A percentile compares a stretch with the other conserved stretches of the same genome.
Conservation (phyloP, 257 asterid species). For the Capsicum pubescens region DNA sequence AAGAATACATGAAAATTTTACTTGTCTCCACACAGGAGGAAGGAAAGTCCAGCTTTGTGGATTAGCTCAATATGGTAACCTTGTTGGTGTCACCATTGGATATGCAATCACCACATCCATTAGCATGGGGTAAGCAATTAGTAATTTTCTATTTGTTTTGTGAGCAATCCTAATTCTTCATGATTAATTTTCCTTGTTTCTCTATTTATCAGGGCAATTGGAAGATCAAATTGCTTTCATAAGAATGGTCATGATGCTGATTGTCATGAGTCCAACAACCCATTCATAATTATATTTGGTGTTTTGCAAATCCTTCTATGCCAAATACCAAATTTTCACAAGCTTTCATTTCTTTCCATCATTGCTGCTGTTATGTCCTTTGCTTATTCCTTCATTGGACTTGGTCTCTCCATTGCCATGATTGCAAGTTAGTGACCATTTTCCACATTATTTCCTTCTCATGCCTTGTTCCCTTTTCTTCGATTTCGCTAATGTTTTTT, state of each 20-base stretch:
- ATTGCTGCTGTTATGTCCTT: slow-evolving; percentile 83
- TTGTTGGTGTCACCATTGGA: slow-evolving; percentile 61
- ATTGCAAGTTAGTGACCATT: slow-evolving; percentile 44
- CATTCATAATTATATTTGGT: slow-evolving; percentile 53
- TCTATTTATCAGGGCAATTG: slow-evolving; percentile 53
- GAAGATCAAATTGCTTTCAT: slow-evolving; percentile 68
- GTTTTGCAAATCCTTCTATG: slow-evolving; percentile 52
- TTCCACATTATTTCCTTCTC: not conserved
- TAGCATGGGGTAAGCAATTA: slow-evolving; percentile 56
- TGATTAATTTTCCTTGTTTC: not conserved
- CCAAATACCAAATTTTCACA: slow-evolving; percentile 71
- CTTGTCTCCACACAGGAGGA: slow-evolving; percentile 47
- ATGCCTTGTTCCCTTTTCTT: no score
- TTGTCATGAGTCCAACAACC: slow-evolving; percentile 51
- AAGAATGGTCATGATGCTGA: slow-evolving; percentile 47
- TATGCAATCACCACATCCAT: slow-evolving; percentile 66
- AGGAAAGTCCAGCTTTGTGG: slow-evolving; percentile 53
- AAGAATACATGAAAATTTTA: not conserved
- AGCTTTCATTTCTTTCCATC: slow-evolving; percentile 63
- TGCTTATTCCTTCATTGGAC: slow-evolving; percentile 65
- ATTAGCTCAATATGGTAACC: slow-evolving; percentile 59
- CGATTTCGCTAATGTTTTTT: not conserved
- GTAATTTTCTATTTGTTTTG: not conserved
- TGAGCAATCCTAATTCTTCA: not conserved
- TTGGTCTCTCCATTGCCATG: slow-evolving; percentile 60